Evolutionary conservation across 192 early-diverging fungal species (phyloP), one percentile per base, ranked within the genome.

Genomic region (Rhizophagus sp.): DNA sequence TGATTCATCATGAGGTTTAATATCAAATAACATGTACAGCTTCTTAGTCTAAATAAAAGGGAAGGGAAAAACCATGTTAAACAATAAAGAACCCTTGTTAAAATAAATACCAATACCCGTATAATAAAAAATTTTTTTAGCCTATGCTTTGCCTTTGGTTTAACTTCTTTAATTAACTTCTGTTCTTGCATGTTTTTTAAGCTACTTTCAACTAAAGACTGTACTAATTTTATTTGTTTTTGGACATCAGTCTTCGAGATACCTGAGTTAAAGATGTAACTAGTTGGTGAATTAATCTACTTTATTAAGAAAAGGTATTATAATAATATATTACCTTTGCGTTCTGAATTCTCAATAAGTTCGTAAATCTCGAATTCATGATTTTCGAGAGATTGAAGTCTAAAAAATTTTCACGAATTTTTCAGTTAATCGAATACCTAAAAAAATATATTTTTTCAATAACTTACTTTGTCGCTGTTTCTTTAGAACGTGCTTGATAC

Each of bases 341-440:
- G 22, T 27, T 73, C 71, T 27, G 71, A 73, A 73, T 73, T 73
- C 47, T 73, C 71, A 27, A 73, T 73, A 27, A 73, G 71, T 27
- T 73, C 71, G 9, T 50, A 73, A 39, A 73, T 50, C 17, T 73
- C 71, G 27, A 27, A 73, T 73, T 50, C 71, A 27, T 73, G 39
- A 6, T 73, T 49, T 25, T 73, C 71, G 27, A 73, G 71, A 2
- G 11, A 27, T 73, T 73, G 71, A 24, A 73, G 47, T 50, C 71
- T 73, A 30, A 73, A 27, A 50, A n/a, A 12, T 64, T 64, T 24
- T 67, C 33, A 19, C 33, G 3, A 39, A 19, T 34, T 30, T 1
- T 17, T 70, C 36, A 41, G 4, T 39, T 70, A 39, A 22, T n/a
- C 24, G 34, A 41, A 71, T n/a, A 49, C 11, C 4, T 15, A 50